phyloP scores from a whole-genome alignment of 2,329 filamentous ascomycete species.

The Aspergillus sp. region DNA sequence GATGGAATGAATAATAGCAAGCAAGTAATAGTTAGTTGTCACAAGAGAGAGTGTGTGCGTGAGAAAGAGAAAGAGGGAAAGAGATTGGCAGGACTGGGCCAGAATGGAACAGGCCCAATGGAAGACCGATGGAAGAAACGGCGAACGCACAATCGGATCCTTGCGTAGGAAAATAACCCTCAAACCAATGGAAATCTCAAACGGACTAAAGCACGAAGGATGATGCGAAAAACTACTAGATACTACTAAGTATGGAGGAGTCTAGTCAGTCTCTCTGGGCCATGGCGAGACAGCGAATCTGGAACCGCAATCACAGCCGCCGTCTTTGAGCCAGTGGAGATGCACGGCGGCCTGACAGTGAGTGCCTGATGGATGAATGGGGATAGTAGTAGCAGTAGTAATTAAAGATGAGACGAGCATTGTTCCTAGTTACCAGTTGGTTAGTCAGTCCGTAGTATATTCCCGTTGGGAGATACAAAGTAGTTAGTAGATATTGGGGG shows the following conservation, averaged over 20 bases:
- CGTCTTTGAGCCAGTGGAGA: constrained; percentile 8
- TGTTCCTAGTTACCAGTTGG: too few species aligned
- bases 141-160: constrained; percentile 2
- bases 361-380: constrained; percentile 22
- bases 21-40: too few species aligned
- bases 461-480: too few species aligned
- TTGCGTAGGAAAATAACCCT: not conserved
- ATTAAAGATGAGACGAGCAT: not conserved
- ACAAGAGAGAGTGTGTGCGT: not conserved
- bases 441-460: too few species aligned
- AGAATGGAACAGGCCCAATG: constrained; percentile 4
- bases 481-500: not conserved
- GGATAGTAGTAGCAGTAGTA: not conserved
- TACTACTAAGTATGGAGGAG: too few species aligned
- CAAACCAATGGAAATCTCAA: not conserved
- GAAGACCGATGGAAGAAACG: constrained; percentile 6
- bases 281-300: not conserved
- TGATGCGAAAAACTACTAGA: not conserved
- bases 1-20: too few species aligned
- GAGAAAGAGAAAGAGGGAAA: not conserved
- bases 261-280: too few species aligned
- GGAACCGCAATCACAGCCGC: constrained; percentile 7
- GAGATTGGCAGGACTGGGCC: not conserved
- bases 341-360: constrained; percentile 33
- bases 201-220: not conserved